Conservation (phyloP, 805 yeast genomes). For the Komagataella phaffii region DNA sequence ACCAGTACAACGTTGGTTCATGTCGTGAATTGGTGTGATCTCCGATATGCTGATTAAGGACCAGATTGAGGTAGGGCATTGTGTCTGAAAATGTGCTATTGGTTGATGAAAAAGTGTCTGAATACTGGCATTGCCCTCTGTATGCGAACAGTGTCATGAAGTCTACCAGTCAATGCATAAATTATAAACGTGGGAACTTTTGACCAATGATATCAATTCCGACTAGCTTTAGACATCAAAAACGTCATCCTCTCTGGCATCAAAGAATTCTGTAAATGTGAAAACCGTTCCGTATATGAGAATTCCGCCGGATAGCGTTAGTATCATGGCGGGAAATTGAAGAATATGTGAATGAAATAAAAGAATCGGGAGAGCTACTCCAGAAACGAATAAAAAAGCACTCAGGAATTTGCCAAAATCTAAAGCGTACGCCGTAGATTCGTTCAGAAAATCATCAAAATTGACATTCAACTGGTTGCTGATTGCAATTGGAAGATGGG, state of each 20-base stretch:
- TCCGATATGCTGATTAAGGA: not conserved
- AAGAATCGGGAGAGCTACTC: slow-evolving; percentile 56
- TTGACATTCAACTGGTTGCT: slow-evolving; percentile 29
- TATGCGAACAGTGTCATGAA: not conserved
- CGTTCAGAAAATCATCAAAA: slow-evolving; percentile 52
- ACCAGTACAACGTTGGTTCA: not conserved
- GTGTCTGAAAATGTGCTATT: not conserved
- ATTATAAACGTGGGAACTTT: not conserved
- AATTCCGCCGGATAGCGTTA: slow-evolving; percentile 77
- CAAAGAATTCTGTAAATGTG: slow-evolving; percentile 70
- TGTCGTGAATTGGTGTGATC: not conserved
- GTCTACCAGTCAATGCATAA: not conserved
- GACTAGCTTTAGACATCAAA: not conserved
- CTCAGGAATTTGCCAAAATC: slow-evolving; percentile 75
- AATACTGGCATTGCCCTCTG: not conserved
- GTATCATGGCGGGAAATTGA: slow-evolving; percentile 52
- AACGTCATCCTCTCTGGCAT: slow-evolving; percentile 28
- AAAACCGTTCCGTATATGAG: slow-evolving; percentile 76
- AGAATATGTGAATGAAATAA: slow-evolving; percentile 67
- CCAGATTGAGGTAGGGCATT: too few relatives aligned
- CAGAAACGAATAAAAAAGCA: slow-evolving; percentile 65
- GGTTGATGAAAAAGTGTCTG: not conserved
- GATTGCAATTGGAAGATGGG: slow-evolving; percentile 60
- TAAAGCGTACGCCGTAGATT: slow-evolving; percentile 33
- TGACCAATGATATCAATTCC: not conserved